Conservation (phyloP, 352 stramenopile genomes). For the Globisporangium polare region DNA sequence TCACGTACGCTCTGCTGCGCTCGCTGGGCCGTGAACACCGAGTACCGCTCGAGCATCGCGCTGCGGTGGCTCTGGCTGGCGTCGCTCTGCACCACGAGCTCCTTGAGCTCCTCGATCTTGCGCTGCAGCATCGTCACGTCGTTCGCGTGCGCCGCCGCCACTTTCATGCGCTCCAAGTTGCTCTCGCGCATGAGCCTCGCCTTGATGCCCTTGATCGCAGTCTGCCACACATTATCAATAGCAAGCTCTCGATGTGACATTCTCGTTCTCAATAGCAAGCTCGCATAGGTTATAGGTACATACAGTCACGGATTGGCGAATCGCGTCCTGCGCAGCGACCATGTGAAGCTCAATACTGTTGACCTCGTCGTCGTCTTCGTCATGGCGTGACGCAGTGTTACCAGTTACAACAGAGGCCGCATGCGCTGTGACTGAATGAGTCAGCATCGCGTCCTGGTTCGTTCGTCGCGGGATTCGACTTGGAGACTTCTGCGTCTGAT, state of each 20-base stretch:
- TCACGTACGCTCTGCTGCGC: conserved; percentile 19
- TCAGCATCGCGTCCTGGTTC: not conserved
- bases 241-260: not conserved
- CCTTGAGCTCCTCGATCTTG: conserved; percentile 41
- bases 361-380: conserved; percentile 13
- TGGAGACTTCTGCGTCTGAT: not conserved
- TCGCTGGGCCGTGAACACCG: conserved; percentile 21
- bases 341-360: conserved; percentile 29
- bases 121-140: conserved; percentile 40
- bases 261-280: no score
- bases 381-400: not conserved
- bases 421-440: not conserved
- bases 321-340: conserved; percentile 25
- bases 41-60: conserved; percentile 30
- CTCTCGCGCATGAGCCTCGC: conserved; percentile 20
- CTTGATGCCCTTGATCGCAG: conserved; percentile 24
- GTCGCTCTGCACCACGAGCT: conserved; percentile 11
- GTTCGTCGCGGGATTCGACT: not conserved
- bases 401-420: not conserved
- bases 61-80: conserved; percentile 8
- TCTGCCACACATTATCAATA: conserved; percentile 8
- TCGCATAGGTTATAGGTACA: no score
- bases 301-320: conserved; percentile 32
- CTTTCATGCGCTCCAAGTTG: conserved; percentile 39
- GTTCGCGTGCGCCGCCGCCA: conserved; percentile 41